Base-by-base conservation (phyloP, 2,329 filamentous ascomycete species). In the Colletotrichum tropicale region DNA sequence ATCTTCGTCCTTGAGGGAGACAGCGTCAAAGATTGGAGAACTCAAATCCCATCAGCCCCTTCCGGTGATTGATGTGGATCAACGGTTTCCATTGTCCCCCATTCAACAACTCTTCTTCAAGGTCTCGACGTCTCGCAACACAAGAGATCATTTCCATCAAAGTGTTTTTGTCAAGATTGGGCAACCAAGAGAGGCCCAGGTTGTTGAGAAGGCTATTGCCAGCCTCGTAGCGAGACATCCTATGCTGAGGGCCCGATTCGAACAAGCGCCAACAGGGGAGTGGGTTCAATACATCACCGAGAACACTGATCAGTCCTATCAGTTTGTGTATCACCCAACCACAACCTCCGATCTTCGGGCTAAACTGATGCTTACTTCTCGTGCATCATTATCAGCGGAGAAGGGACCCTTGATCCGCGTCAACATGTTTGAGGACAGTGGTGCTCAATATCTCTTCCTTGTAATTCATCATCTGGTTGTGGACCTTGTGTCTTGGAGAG, bases 401-500 rank as follows among this genome's bases (percentile, higher is more conserved):
- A 28, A 67, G 5, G 80, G 80, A 0, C 79, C 79, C 12, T 5
- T 81, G 18, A 52, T 81, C 12, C 71, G 75, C 9, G 79, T 67
- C 21, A 74, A 76, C 21, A 30, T 79, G 21, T 77, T 80, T 13
- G 73, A 78, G n/a, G 24, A 38, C 1, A 13, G 18, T 1, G 71
- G 71, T 6, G 30, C 77, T 9, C 83, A 83, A 38, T 58, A 79
- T 3, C 62, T 85, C 0, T 83, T 82, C 8, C 66, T 87, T 10
- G 78, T 81, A 8, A 82, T 80, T 2, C 84, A 86, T 16, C 85
- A 86, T 70, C 78, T 86, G 0, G 81, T 85, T 2, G 82, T 88
- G 18, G 87, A 89, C 67, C 78, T 88, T 6, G 85, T 89, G 1
- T 87, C 86, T 0, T 89, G 87, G 87, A 81, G 85, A 9, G 81